Percentiles rank a stretch among this genome's conserved stretches.
phyloP scores from a whole-genome alignment of 768 basidiomycete species.

The Naganishia randhawae region DNA sequence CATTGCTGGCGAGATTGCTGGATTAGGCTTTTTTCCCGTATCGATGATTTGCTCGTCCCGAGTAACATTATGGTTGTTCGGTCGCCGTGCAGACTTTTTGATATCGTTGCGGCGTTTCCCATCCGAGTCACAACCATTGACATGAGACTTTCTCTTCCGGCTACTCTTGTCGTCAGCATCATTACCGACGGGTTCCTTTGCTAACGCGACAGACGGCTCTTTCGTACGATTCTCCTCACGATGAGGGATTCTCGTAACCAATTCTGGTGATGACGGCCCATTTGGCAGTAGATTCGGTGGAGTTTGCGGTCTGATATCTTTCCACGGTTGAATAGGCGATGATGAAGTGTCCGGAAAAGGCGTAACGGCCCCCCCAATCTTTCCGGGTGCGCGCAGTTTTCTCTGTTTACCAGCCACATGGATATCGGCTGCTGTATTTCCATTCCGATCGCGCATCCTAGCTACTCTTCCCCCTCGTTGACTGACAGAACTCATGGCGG shows the following conservation, averaged over 20 bases:
- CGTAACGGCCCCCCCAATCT: neutral
- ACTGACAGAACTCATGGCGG: slow-evolving; percentile 13
- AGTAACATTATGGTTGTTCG: neutral
- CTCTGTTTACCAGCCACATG: neutral
- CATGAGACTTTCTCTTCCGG: neutral
- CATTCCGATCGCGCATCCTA: slow-evolving; percentile 15
- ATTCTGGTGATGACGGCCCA: neutral
- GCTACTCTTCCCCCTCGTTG: slow-evolving; percentile 17
- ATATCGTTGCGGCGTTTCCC: neutral
- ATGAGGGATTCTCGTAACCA: no score
- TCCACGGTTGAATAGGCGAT: slow-evolving; percentile 10
- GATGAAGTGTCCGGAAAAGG: slow-evolving; percentile 1
- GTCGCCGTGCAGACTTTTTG: neutral
- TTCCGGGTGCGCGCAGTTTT: neutral
- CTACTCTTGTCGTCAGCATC: neutral
- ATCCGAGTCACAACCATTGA: neutral
- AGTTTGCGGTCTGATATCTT: neutral
- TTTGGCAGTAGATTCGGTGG: neutral
- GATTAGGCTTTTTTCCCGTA: neutral
- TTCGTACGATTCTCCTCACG: neutral
- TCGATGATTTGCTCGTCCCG: neutral
- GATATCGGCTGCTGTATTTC: neutral
- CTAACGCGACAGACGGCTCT: neutral
- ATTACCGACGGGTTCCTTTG: neutral
- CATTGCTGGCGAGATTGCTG: neutral